phyloP scores from a whole-genome alignment of 805 yeast genomes.

The Candida nitratophila region DNA sequence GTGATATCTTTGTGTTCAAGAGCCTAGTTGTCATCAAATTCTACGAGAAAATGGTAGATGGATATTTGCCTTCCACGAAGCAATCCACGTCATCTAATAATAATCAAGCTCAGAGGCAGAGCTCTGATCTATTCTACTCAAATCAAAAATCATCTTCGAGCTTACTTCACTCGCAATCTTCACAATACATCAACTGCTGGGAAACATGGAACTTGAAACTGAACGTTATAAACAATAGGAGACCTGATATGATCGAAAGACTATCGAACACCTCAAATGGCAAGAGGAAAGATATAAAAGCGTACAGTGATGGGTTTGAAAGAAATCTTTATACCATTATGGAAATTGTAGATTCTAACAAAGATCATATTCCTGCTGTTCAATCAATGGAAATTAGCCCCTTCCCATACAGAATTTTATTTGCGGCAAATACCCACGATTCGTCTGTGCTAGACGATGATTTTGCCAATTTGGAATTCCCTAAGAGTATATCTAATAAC shows the following conservation, averaged over 20 bases:
- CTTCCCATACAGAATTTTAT: constrained; percentile 44
- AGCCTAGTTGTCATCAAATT: constrained; percentile 27
- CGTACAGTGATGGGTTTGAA: constrained; percentile 31
- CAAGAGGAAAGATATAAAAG: constrained; percentile 2
- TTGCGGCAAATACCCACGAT: constrained; percentile 19
- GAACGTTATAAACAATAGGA: constrained; percentile 28
- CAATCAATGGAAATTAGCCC: constrained; percentile 60
- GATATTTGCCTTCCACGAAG: neutral
- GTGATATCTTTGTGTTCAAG: constrained; percentile 14
- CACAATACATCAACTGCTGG: constrained; percentile 48
- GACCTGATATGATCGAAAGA: constrained; percentile 5
- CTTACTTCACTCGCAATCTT: constrained; percentile 6
- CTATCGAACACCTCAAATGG: neutral
- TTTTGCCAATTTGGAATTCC: constrained; percentile 12
- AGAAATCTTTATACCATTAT: constrained; percentile 38
- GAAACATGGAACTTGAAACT: constrained; percentile 62
- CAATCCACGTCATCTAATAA: neutral
- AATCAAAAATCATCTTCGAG: constrained; percentile 8
- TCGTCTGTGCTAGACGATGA: constrained; percentile 19
- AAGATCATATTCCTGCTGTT: constrained; percentile 69
- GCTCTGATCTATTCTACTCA: neutral
- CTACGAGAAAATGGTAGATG: constrained; percentile 14
- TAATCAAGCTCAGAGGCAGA: constrained; percentile 6
- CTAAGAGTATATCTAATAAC: neutral
- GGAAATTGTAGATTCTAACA: constrained; percentile 46